Conservation (phyloP, 1,139 yeast species). For the Casaregolazyma suthepensis region DNA sequence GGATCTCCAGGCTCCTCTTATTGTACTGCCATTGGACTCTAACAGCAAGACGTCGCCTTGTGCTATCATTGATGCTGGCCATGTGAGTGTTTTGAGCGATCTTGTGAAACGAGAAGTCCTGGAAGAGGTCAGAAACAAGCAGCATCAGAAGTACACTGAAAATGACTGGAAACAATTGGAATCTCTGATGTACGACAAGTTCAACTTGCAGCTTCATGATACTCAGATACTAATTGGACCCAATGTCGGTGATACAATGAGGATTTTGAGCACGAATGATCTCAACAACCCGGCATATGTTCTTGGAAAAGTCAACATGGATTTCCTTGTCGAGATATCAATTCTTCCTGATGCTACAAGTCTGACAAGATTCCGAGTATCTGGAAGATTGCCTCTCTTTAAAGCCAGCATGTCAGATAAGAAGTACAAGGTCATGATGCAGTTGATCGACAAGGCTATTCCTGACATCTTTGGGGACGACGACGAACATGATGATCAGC, state of each 20-base stretch:
- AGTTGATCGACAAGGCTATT: slow-evolving; percentile 60
- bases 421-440: slow-evolving; percentile 84
- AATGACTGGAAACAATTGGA: slow-evolving; percentile 69
- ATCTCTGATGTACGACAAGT: slow-evolving; percentile 84
- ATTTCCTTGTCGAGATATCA: slow-evolving; percentile 69
- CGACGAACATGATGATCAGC: slow-evolving; percentile 18
- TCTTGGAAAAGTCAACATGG: slow-evolving; percentile 69
- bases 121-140: slow-evolving; percentile 63
- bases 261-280: slow-evolving; percentile 33
- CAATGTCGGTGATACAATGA: slow-evolving; percentile 66
- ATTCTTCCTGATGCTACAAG: slow-evolving; percentile 76
- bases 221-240: slow-evolving; percentile 89
- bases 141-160: slow-evolving; percentile 57
- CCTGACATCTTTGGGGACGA: slow-evolving; percentile 46
- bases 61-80: slow-evolving; percentile 93
- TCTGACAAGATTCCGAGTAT: slow-evolving; percentile 63
- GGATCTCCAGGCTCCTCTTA: slow-evolving; percentile 89
- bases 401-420: slow-evolving; percentile 73
- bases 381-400: slow-evolving; percentile 76
- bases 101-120: slow-evolving; percentile 67
- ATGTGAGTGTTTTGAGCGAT: slow-evolving; percentile 76
- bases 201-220: slow-evolving; percentile 68
- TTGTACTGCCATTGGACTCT: slow-evolving; percentile 83
- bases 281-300: slow-evolving; percentile 45
- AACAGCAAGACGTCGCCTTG: slow-evolving; percentile 80